Conservation (phyloP, 805 yeast species). For the Myxozyma neglecta region DNA sequence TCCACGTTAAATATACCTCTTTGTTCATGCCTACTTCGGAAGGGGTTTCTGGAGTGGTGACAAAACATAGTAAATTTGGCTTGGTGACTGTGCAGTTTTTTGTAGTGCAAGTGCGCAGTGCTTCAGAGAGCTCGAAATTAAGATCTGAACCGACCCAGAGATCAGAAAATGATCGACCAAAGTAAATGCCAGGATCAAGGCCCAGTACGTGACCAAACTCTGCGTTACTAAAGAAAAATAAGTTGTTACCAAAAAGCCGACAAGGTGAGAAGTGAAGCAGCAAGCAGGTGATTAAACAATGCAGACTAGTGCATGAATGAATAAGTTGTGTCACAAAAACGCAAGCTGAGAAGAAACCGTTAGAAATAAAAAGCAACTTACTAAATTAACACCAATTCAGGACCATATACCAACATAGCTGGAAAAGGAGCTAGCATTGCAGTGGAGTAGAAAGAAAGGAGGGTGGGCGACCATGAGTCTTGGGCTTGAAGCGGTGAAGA, state of each 20-base stretch:
- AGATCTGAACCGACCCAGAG: constrained; percentile 21
- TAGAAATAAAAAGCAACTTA: constrained; percentile 1
- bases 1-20: constrained; percentile 28
- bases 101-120: constrained; percentile 17
- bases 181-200: constrained; percentile 9
- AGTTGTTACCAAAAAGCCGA: background rate
- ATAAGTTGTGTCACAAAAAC: background rate
- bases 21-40: constrained; percentile 1
- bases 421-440: constrained; percentile 23
- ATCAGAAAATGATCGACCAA: constrained; percentile 20
- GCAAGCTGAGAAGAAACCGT: background rate
- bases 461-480: constrained; percentile 12
- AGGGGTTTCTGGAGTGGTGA: background rate
- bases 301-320: background rate
- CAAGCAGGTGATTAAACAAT: background rate
- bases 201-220: constrained; percentile 22
- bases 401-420: constrained; percentile 24
- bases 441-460: constrained; percentile 12
- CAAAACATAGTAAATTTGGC: constrained; percentile 19
- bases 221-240: constrained; percentile 13
- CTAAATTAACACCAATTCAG: constrained; percentile 16
- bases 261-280: background rate
- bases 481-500: constrained; percentile 17
- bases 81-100: constrained; percentile 11
- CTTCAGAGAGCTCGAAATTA: constrained; percentile 19